phyloP scores from a whole-genome alignment of 768 basidiomycete genomes.

The Dendrothele bispora region DNA sequence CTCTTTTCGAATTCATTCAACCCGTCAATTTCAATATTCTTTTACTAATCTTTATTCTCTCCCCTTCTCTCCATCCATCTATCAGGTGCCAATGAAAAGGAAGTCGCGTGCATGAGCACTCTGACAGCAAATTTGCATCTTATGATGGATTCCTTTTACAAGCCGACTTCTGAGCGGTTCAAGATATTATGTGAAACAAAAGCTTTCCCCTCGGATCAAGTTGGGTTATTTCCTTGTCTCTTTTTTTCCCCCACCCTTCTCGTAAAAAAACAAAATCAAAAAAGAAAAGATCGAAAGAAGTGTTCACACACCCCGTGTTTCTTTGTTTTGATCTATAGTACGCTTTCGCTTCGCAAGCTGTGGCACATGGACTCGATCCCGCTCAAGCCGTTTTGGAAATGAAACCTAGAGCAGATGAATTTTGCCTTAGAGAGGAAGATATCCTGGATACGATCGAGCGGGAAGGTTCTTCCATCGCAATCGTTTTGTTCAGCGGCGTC shows the following conservation, averaged over 20 bases:
- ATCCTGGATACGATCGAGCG: constrained; percentile 74
- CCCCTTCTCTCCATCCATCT: neutral
- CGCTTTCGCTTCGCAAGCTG: constrained; percentile 91
- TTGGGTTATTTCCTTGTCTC: constrained; percentile 31
- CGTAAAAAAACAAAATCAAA: constrained; percentile 5
- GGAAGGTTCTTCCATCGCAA: constrained; percentile 76
- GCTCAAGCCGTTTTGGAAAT: constrained; percentile 75
- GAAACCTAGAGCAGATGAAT: constrained; percentile 80
- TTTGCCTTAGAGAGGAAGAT: constrained; percentile 83
- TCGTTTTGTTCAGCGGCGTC: constrained; percentile 91
- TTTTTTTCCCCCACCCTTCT: constrained; percentile 13
- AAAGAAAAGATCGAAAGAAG: constrained; percentile 7
- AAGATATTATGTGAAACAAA: constrained; percentile 94
- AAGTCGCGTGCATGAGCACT: constrained; percentile 95
- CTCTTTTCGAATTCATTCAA: neutral
- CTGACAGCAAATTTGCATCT: constrained; percentile 95
- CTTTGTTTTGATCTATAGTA: constrained; percentile 80
- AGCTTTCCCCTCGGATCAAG: constrained; percentile 97
- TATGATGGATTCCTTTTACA: constrained; percentile 93
- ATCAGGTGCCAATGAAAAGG: constrained; percentile 79
- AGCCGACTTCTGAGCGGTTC: constrained; percentile 78
- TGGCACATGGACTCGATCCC: constrained; percentile 76
- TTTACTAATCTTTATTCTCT: neutral
- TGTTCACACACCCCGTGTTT: no score
- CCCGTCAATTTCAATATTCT: neutral